Base-by-base conservation (phyloP, 1,284 basidiomycete genomes). In the Ceratobasidium sp. region DNA sequence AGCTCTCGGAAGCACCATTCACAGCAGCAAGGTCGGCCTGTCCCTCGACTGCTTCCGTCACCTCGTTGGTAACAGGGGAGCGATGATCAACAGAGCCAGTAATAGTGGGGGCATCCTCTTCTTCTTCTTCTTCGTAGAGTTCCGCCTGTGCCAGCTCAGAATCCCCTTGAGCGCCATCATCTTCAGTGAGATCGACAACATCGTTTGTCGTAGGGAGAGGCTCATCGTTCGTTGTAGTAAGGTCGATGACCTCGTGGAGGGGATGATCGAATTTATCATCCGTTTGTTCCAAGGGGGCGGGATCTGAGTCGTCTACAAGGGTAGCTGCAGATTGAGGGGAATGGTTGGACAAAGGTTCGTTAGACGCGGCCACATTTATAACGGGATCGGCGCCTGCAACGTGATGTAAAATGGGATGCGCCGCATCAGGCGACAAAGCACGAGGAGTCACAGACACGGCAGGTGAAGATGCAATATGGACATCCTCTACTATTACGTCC, bases 251-350 rank as follows among this genome's bases (percentile, higher is more conserved):
- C 26, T 70, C 67, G 41, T 58, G 53, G 23, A 70, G 23, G 32
- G 23, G 1, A 70, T 32, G 39, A 18, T 57, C 53, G 34, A 30
- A 9, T 50, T 70, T 59, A 8, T 26, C 21, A 30, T 55, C 28
- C 18, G 21, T 45, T 2, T 28, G 41, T 6, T 41, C 46, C n/a
- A 26, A 28, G 50, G 43, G 55, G 30, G 16, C 12, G 18, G 26
- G 10, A 18, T 70, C 67, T n/a, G 67, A 26, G 18, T 59, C 67
- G 41, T 45, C 67, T 36, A 70, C 55, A 43, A 70, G 67, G 30
- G 67, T 70, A 30, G 67, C 53, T 28, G 55, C 41, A 6, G 67
- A 70, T 28, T 70, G 67, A 26, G 67, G 67, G 53, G 67, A 70
- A n/a, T 70, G 41, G 21, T 8, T 23, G 12, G 55, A 55, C 26